Evolutionary conservation across 1,284 basidiomycete genomes (phyloP), one percentile per base, ranked within the genome.

Genomic region (Ceratobasidium sp.): DNA sequence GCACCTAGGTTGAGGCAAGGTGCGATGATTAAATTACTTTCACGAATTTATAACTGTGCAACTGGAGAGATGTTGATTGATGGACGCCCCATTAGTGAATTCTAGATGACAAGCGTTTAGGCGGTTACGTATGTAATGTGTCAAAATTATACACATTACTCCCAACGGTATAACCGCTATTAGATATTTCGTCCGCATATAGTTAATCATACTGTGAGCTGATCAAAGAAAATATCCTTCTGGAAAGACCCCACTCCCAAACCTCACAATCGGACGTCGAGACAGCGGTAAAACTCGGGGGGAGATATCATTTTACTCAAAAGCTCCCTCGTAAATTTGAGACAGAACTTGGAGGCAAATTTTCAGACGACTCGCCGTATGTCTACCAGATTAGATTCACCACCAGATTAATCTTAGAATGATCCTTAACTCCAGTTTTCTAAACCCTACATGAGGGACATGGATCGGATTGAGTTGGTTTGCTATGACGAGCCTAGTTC

Each of bases 401-500:
- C 6, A 6, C 14, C 9, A 55, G 2, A 32, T 18, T 16, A 55
- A 28, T 28, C 13, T 32, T 23, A 23, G 16, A n/a, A 13, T 32
- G 30, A 32, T 11, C 23, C 6, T 32, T 16, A 14, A 14, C n/a
- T 32, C 30, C 21, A 55, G 54, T 28, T 55, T 28, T 28, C 54
- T 14, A 55, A 55, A 32, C 91, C 87, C 38, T 93, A 93, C 79
- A 92, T 92, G 91, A 86, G 89, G 14, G 88, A 90, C 5, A 82
- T 89, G 49, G 83, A 83, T 62, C 75, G 80, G 21, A 86, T 91
- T 23, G 90, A 90, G 0, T 80, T 93, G 47, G 78, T 92, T 63
- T 82, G 92, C 9, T 92, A 93, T 76, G 91, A 93, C 75, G 91
- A 93, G 76, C 92, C 91, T 0, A 91, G 50, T 74, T 78, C 78